Percentiles rank a stretch among this genome's conserved stretches.
These are phyloP conservation scores for Termitomyces sp. DNA, from an alignment of 768 basidiomycete species.

Conservation along the genomic window DNA sequence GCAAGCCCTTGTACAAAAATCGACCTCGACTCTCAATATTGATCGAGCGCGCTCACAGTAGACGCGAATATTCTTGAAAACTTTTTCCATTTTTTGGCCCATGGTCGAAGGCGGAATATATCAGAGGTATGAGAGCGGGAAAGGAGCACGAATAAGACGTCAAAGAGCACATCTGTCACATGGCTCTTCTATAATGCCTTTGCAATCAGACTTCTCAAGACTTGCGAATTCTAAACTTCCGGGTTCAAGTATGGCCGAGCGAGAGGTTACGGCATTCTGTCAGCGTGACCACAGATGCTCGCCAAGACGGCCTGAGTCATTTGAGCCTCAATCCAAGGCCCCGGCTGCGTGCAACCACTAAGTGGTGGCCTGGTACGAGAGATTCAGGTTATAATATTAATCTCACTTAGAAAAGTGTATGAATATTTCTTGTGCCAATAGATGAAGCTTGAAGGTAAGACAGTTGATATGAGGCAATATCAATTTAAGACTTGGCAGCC, in stretches of 20 bases:
- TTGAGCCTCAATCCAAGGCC: neutral
- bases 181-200: neutral
- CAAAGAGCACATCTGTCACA: neutral
- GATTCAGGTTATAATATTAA: neutral
- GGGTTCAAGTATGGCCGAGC: neutral
- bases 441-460: neutral
- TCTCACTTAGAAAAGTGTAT: neutral
- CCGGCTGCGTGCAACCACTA: neutral
- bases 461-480: neutral
- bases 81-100: neutral
- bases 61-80: slow-evolving; percentile 18
- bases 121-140: neutral
- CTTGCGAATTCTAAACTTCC: neutral
- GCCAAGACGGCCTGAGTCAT: neutral
- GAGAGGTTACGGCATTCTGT: neutral
- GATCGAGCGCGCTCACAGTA: slow-evolving; percentile 10
- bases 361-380: neutral
- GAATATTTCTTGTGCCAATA: neutral
- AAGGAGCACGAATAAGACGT: slow-evolving; percentile 19
- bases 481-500: too few relatives aligned
- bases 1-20: slow-evolving; percentile 15
- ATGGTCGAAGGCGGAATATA: neutral
- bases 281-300: neutral
- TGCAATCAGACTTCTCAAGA: neutral
- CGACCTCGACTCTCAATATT: neutral